Evolutionary conservation across 2,329 filamentous ascomycete species (phyloP), one percentile per base, ranked within the genome.

Genomic region (Hymenoscyphus repandus): DNA sequence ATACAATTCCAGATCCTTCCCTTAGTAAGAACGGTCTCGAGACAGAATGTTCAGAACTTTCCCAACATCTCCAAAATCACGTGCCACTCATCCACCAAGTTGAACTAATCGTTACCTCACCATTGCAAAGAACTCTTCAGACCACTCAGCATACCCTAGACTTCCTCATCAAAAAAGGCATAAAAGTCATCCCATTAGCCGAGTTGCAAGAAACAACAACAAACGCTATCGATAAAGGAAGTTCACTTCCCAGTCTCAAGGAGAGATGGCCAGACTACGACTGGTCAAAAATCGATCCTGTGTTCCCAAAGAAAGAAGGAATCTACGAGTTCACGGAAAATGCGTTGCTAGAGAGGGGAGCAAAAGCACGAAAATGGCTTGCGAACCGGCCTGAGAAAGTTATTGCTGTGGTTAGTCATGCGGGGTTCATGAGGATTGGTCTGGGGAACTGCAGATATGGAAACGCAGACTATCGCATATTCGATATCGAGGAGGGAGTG

Each of bases 391-490:
- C 38, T 10, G 52, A 57, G 45, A 51, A 55, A n/a, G 55, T 55
- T 5, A 49, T 57, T 47, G 55, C 47, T 43, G 52, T 57, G 6
- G 50, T 57, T 17, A 32, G 46, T 15, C 55, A 57, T 40, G 50
- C 36, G 18, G 52, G 52, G 11, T 57, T 55, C 27, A 22, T 57
- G 44, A 17, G 55, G 15, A 47, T 57, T 30, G 55, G 55, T 2
- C 36, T 57, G 11, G 46, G 49, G 13, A 40, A 52, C 20, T 45
- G 44, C 15, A 55, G 50, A 11, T 55, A 48, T 36, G 55, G 50
- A 2, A 55, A 57, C 45, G 52, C 50, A 11, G 52, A 57, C 47
- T 52, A 36, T 39, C 47, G 55, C 15, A 43, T 57, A 13, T 56
- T 56, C 40, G 49, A 51, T 1, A 49, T 57, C 36, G 49, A 49